Evolutionary conservation across 768 basidiomycete genomes (phyloP), one percentile per base, ranked within the genome.

Genomic region (Tricholoma hemisulphureum): DNA sequence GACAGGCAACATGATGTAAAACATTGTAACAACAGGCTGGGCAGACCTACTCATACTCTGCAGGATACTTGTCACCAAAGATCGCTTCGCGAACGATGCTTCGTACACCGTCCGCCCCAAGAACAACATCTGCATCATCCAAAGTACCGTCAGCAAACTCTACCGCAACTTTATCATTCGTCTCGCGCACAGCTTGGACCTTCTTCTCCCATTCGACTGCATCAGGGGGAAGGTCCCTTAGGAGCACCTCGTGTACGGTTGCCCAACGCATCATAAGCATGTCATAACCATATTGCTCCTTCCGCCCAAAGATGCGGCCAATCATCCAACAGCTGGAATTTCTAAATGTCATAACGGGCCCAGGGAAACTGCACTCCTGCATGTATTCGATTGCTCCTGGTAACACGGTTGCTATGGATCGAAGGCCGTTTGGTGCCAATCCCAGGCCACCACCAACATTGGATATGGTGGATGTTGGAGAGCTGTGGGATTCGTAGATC

Each of bases 51-150:
- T 69, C 68, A 41, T 73, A 72, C 59, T 54, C 49, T 7, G 71
- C 67, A 4, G 51, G 41, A 54, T 71, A 72, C 18, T 60, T 28
- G 6, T 71, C 61, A 1, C 70, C 69, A 37, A 74, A 73, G 13
- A 75, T 61, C 7, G 66, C 68, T 34, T 70, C 63, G 16, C 74
- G 67, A n/a, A 73, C 67, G 0, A 73, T 62, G 58, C 77, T 77
- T 46, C 69, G 65, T 7, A 73, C 71, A 2, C 76, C 77, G 58
- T 77, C 76, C 0, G 76, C 76, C 8, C 77, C 77, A 32, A 77
- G 71, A 34, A 78, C 69, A 6, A 77, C 61, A 56, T 77, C 74
- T 1, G 69, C 73, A 20, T 45, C 59, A 50, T 76, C 75, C 23
- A 62, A 62, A 1, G 64, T 66, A 2, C 74, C 75, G 55, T 76